Percentiles rank a stretch among this genome's conserved stretches.
Evolutionary conservation across 179 eudicot genomes (phyloP).

Genomic region (Beta macrorhiza): DNA sequence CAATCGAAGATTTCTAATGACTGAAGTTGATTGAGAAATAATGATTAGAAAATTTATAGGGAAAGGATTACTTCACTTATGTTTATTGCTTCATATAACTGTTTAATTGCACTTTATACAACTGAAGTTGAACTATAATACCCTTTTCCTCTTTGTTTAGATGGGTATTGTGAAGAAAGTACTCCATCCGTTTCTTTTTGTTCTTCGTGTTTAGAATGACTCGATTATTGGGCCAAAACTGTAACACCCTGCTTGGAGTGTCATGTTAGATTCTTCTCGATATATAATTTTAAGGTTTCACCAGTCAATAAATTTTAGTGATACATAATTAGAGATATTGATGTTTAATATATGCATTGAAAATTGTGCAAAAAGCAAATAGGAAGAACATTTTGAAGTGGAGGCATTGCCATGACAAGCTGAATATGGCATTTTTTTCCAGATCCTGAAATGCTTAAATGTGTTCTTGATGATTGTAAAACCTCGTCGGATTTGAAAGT

Average conservation of each 20-base stretch:
- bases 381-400: not conserved
- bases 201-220: no score
- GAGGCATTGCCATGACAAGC: not conserved
- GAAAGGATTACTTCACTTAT: not conserved
- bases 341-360: no score
- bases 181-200: no score
- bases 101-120: not conserved
- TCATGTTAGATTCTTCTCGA: no score
- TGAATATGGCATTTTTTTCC: constrained; percentile 4
- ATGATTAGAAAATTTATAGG: no score
- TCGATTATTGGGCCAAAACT: no score
- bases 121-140: not conserved
- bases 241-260: no score
- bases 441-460: constrained; percentile 21
- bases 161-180: not conserved
- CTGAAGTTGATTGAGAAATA: not conserved
- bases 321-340: no score
- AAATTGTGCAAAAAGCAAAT: no score
- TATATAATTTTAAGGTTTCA: no score
- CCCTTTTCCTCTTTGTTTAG: not conserved
- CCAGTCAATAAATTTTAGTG: no score
- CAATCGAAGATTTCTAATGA: not conserved
- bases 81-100: not conserved
- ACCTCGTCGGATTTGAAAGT: constrained; percentile 31
- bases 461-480: constrained; percentile 49